Evolutionary conservation across 805 yeast genomes (phyloP).

Genomic region (Wickerhamomyces ciferrii): DNA sequence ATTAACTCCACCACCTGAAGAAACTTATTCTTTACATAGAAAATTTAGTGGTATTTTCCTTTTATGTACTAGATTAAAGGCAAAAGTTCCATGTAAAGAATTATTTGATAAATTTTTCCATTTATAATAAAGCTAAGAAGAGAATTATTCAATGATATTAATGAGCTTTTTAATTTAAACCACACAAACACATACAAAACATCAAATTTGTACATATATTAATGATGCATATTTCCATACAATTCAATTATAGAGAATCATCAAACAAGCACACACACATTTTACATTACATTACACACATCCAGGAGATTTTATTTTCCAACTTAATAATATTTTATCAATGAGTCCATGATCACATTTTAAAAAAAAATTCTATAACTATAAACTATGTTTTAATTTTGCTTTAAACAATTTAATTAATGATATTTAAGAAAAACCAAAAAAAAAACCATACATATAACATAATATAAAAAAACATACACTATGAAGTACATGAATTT

Average conservation of each 20-base stretch:
- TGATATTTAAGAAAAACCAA: neutral
- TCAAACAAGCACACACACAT: too few species aligned
- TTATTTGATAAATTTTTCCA: conserved; percentile 67
- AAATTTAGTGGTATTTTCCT: conserved; percentile 92
- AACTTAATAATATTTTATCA: neutral
- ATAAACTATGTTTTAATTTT: too few species aligned
- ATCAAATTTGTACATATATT: neutral
- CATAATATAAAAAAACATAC: too few species aligned
- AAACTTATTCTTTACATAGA: conserved; percentile 93
- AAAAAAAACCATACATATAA: too few species aligned
- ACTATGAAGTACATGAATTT: neutral
- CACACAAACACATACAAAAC: neutral
- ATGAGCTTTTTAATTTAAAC: neutral
- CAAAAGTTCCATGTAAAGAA: conserved; percentile 75
- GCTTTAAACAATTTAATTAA: neutral
- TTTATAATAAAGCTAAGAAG: too few species aligned
- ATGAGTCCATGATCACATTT: neutral
- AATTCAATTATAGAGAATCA: too few species aligned
- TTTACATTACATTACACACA: neutral
- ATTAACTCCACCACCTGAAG: conserved; percentile 96
- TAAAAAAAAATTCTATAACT: too few species aligned
- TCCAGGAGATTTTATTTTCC: neutral
- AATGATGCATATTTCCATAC: neutral
- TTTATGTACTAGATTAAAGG: conserved; percentile 79
- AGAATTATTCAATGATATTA: neutral